phyloP scores from a whole-genome alignment of 805 yeast species.

The Cyberlindnera americana region DNA sequence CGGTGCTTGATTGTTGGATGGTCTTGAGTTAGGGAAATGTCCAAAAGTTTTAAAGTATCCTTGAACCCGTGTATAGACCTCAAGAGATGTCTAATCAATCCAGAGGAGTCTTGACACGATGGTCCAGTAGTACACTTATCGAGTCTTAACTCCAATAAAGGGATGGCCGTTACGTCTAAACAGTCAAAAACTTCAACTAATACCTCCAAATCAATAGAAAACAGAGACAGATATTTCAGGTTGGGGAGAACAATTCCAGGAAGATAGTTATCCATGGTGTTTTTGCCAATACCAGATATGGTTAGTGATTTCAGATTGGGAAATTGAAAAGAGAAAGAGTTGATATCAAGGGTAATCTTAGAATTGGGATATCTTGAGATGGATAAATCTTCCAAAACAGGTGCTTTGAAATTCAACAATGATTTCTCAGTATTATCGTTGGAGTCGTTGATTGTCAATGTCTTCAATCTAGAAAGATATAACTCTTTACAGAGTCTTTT shows the following conservation, averaged over 20 bases:
- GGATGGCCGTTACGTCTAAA: slow-evolving; percentile 2
- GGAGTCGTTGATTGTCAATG: too few relatives aligned
- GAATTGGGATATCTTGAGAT: slow-evolving; percentile 2
- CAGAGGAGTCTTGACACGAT: slow-evolving; percentile 1
- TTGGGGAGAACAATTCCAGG: not conserved
- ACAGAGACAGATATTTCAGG: not conserved
- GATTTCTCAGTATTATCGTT: too few relatives aligned
- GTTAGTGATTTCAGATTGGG: slow-evolving; percentile 5
- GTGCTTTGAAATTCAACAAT: slow-evolving; percentile 3
- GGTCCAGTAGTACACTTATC: slow-evolving; percentile 3
- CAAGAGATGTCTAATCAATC: not conserved
- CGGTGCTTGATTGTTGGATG: slow-evolving; percentile 2
- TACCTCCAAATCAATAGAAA: not conserved
- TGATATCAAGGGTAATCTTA: not conserved
- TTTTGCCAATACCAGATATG: not conserved
- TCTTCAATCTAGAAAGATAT: too few relatives aligned
- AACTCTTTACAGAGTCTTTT: not conserved
- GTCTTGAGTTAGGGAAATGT: not conserved
- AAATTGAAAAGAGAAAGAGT: slow-evolving; percentile 1
- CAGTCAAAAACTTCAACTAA: slow-evolving; percentile 2
- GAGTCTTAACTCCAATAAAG: slow-evolving; percentile 1
- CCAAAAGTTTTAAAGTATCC: slow-evolving; percentile 1
- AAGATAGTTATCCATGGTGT: not conserved
- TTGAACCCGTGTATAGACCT: slow-evolving; percentile 1
- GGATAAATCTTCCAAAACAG: slow-evolving; percentile 3